Base-by-base conservation (phyloP, 192 early-diverging fungal genomes). In the Mortierella alpina region DNA sequence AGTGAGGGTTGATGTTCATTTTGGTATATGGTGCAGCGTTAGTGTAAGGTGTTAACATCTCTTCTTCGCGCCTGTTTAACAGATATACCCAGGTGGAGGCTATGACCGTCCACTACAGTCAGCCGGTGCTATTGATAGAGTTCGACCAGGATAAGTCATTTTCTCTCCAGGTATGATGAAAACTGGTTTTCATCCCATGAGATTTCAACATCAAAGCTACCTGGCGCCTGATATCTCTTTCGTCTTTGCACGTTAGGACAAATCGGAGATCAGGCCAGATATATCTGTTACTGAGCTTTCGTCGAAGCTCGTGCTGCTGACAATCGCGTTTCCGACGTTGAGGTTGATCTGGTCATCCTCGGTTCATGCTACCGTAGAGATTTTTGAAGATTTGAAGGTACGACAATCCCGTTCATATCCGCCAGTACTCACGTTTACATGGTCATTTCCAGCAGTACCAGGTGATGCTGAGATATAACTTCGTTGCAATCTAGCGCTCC, bases 311-410 rank as follows among this genome's bases (percentile, higher is more conserved):
- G 85, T 89, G 0, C 76, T 99, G 48, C 82, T 99, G 39, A 88
- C 88, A 7, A 67, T 98, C 46, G 84, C 92, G 22, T 98, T 99
- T 70, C 95, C 96, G 2, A 93, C 93, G 4, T 67, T 99, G 67
- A 82, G 89, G 59, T 85, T 96, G 12, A 86, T 98, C 22, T 99
- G 98, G 98, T 94, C 93, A 47, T 84, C 89, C 22, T 95, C 92
- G 75, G 93, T 94, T 5, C 84, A 91, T 63, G 94, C 92, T 41
- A 97, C 96, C 0, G 95, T 94, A 7, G 88, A 89, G 42, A 94
- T 99, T 50, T 97, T 99, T 75, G 87, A 92, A 50, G 95, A 98
- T 80, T 85, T 99, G 60, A 98, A 99, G 86, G 88, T 88, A 62
- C 15, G 45, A 7, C 46, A 2, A 10, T 14, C 12, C 12, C 0